Base-by-base conservation (phyloP, 1,139 yeast species). In the Williopsis jadinii region DNA sequence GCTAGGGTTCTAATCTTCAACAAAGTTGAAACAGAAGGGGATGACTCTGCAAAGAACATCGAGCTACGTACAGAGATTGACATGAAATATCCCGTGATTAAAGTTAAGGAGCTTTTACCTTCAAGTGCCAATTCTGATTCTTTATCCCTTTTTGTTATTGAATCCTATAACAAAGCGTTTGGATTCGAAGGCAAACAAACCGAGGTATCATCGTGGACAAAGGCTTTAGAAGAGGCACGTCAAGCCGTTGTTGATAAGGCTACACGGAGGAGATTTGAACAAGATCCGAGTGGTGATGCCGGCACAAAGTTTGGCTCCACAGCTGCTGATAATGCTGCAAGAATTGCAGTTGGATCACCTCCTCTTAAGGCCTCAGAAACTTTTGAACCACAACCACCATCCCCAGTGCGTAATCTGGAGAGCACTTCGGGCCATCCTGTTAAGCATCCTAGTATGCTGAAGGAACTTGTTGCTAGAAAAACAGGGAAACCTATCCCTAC, bases 201-300 rank as follows among this genome's bases (percentile, higher is more conserved):
- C 36, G 82, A 76, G 34, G 67, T 78, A 0, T 62, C 67, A 29
- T 58, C 63, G 13, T 80, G 85, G 85, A 77, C 84, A 0, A 74
- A 70, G 38, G 57, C 72, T 0, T 61, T 80, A 35, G 75, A 76
- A 5, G 71, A 65, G 46, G 58, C 81, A 0, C 72, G 79, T 50
- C 49, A 62, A 8, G 63, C 66, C 45, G 75, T 72, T 46, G 63
- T 62, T 42, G 82, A 78, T 46, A 64, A 78, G 49, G 40, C 47
- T 8, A 50, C 60, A 11, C 52, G 52, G 34, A 49, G 53, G 28
- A 43, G 46, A 8, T 36, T 58, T 13, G 66, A 59, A 12, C 53
- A 51, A n/a, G 62, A 62, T 46, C 56, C 63, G 13, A 44, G 58
- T 34, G 59, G 58, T 5, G 50, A 45, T 44, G 54, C 61, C 2